Evolutionary conservation across 2,329 filamentous ascomycete genomes (phyloP).

Genomic region (Penicillium oxalicum): DNA sequence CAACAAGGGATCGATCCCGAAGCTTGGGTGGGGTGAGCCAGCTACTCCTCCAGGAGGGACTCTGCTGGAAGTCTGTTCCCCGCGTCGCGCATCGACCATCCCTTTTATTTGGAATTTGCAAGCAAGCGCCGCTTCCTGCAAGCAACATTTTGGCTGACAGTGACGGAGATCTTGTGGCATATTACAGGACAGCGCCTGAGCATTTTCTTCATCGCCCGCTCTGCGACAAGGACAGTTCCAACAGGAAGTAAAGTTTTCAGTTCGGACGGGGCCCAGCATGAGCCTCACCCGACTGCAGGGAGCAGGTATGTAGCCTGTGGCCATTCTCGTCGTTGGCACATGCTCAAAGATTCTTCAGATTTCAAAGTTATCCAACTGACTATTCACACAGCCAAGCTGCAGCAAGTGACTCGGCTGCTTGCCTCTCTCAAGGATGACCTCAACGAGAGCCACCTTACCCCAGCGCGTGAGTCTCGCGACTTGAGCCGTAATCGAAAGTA

Average conservation of each 20-base stretch:
- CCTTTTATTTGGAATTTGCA: background rate
- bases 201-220: background rate
- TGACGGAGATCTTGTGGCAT: background rate
- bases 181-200: background rate
- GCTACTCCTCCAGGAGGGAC: conserved; percentile 6
- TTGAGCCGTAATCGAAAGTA: background rate
- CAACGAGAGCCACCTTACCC: conserved; percentile 51
- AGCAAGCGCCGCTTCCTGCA: background rate
- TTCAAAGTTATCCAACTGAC: background rate
- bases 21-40: conserved; percentile 6
- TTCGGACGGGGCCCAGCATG: conserved; percentile 15
- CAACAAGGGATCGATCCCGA: background rate
- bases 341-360: too few species aligned
- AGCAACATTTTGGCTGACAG: background rate
- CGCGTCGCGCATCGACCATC: conserved; percentile 6
- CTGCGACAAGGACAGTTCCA: background rate
- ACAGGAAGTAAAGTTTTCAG: too few species aligned
- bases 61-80: conserved; percentile 1
- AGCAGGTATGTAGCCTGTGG: conserved; percentile 19
- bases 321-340: background rate
- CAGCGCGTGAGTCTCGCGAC: conserved; percentile 50
- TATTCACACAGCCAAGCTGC: conserved; percentile 54
- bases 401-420: conserved; percentile 61
- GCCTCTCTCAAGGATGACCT: conserved; percentile 58
- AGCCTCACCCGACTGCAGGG: conserved; percentile 21